These are phyloP conservation scores for Mycena galericulata DNA, from an alignment of 768 basidiomycete species.

Conservation along the genomic window DNA sequence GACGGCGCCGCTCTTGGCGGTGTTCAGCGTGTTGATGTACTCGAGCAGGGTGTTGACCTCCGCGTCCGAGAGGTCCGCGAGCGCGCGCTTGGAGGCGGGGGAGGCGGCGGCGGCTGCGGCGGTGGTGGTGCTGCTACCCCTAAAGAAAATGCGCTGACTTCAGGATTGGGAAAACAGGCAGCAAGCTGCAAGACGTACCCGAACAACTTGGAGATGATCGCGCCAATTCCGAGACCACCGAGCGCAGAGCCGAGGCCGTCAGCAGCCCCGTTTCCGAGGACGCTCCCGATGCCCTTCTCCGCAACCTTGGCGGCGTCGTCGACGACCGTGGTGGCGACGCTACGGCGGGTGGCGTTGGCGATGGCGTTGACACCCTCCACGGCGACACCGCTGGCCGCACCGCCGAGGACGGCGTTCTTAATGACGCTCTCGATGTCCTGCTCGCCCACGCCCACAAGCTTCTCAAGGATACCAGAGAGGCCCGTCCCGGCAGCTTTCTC, in stretches of 20 bases:
- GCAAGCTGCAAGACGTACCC: neutral
- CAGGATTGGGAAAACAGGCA: neutral
- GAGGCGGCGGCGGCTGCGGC: too few species aligned
- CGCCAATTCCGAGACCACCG: conserved; percentile 8
- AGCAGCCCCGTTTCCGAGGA: conserved; percentile 14
- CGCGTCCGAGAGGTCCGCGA: conserved; percentile 19
- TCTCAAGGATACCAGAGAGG: neutral
- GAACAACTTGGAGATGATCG: conserved; percentile 20
- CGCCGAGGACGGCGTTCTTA: conserved; percentile 25
- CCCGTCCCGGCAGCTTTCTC: too few species aligned
- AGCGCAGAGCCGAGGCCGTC: conserved; percentile 13
- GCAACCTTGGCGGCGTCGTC: conserved; percentile 15
- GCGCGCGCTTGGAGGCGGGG: conserved; percentile 2
- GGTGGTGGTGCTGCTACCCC: neutral
- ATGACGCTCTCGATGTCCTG: conserved; percentile 18
- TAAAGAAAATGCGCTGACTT: neutral
- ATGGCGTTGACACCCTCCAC: conserved; percentile 9
- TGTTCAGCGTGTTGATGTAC: neutral
- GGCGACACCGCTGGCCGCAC: conserved; percentile 21
- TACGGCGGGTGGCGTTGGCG: conserved; percentile 5
- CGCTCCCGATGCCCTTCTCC: conserved; percentile 5
- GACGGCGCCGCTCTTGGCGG: neutral
- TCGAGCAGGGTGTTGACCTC: conserved; percentile 27
- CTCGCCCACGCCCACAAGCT: conserved; percentile 24
- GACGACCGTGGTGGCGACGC: neutral